Percentiles rank a stretch among this genome's conserved stretches.
Conservation (phyloP, 768 basidiomycete species). For the Ephemerocybe angulata region DNA sequence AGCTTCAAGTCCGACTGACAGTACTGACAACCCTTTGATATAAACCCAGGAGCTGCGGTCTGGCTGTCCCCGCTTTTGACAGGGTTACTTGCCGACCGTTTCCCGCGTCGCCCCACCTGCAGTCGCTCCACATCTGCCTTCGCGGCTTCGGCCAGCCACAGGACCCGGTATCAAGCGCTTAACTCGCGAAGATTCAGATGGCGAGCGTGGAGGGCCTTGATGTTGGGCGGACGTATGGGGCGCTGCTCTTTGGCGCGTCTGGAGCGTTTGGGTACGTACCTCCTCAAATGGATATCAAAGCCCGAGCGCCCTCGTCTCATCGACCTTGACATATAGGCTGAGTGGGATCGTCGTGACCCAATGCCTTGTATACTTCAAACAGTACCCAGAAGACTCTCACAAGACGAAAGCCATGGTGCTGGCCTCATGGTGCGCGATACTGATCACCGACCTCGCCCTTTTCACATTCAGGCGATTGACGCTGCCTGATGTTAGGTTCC, state of each 20-base stretch:
- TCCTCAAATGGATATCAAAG: neutral
- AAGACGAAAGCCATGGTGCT: slow-evolving; percentile 26
- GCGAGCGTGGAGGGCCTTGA: too few species aligned
- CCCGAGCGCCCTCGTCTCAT: neutral
- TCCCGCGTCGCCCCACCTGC: too few species aligned
- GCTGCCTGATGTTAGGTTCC: slow-evolving; percentile 14
- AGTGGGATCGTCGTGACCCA: slow-evolving; percentile 40
- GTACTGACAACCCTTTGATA: too few species aligned
- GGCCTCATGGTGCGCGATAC: slow-evolving; percentile 8
- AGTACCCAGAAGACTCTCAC: slow-evolving; percentile 29
- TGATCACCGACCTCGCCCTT: neutral
- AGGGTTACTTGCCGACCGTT: too few species aligned
- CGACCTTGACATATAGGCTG: slow-evolving; percentile 24
- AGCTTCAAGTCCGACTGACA: too few species aligned
- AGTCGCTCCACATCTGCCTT: too few species aligned
- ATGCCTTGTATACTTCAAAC: slow-evolving; percentile 37
- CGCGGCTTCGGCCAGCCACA: too few species aligned
- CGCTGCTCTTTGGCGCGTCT: slow-evolving; percentile 39
- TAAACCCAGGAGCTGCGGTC: too few species aligned
- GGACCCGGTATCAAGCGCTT: too few species aligned
- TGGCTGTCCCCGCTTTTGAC: too few species aligned
- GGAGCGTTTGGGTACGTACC: slow-evolving; percentile 32
- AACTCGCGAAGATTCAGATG: too few species aligned
- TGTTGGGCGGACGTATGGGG: slow-evolving; percentile 34
- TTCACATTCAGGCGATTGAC: neutral